These are phyloP conservation scores for Holtermannia corniformis DNA, from an alignment of 768 basidiomycete genomes.

Conservation along the genomic window DNA sequence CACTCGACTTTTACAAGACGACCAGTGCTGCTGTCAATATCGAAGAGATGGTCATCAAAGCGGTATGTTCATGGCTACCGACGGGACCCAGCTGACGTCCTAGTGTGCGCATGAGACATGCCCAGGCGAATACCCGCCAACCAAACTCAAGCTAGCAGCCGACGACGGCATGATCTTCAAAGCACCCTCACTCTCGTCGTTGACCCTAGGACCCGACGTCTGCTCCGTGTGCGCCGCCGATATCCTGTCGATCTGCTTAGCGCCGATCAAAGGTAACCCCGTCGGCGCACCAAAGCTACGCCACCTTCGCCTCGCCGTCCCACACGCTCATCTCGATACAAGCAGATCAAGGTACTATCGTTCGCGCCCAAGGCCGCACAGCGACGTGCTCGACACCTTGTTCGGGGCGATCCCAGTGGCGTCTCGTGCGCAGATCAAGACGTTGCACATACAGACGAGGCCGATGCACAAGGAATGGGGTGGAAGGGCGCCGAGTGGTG, in stretches of 20 bases:
- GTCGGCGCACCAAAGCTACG: neutral
- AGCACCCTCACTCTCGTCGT: too few relatives aligned
- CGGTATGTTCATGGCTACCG: neutral
- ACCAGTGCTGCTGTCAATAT: neutral
- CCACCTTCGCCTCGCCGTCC: neutral
- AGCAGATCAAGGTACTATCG: neutral
- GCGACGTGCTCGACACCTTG: neutral
- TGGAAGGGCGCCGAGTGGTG: neutral
- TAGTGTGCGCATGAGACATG: neutral
- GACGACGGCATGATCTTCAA: neutral
- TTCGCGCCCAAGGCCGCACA: neutral
- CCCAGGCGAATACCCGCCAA: neutral
- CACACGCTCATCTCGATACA: neutral
- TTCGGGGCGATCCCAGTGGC: neutral
- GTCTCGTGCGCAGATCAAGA: neutral
- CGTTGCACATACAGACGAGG: neutral
- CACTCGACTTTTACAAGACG: neutral
- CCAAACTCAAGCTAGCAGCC: neutral
- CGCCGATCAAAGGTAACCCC: too few relatives aligned
- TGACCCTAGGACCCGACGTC: too few relatives aligned
- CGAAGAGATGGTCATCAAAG: neutral
- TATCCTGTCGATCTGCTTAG: too few relatives aligned
- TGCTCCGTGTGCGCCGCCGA: too few relatives aligned
- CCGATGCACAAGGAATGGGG: neutral
- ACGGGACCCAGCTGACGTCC: neutral